These are phyloP conservation scores for Paecilomyces fulvus DNA, from an alignment of 2,329 filamentous ascomycete genomes.

Conservation along the genomic window DNA sequence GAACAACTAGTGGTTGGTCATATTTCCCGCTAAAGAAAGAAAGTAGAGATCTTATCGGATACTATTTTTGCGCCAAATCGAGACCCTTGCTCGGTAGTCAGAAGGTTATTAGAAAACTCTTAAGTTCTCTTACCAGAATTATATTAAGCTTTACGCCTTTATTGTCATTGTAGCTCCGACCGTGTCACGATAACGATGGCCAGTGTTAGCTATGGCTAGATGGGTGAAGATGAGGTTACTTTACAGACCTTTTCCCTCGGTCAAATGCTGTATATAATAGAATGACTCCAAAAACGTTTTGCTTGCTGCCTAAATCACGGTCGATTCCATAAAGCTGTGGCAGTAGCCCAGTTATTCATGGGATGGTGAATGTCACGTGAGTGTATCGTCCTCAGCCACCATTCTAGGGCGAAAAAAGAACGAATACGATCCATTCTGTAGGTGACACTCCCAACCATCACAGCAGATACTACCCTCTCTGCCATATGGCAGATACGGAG, in stretches of 20 bases:
- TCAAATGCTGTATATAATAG: neutral
- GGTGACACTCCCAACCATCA: constrained; percentile 9
- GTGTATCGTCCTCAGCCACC: constrained; percentile 1
- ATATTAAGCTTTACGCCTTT: no score
- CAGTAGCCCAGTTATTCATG: neutral
- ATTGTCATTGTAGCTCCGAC: no score
- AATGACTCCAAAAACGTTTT: neutral
- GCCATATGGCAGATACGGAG: neutral
- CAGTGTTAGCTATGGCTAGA: no score
- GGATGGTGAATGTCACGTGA: neutral
- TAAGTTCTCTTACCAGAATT: no score
- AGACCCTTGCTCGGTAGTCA: no score
- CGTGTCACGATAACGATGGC: no score
- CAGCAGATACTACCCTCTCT: neutral
- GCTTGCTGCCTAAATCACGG: neutral
- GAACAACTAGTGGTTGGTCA: neutral
- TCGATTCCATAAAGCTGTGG: neutral
- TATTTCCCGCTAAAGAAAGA: neutral
- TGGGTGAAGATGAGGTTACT: neutral
- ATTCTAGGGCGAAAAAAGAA: constrained; percentile 15
- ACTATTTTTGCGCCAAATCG: no score
- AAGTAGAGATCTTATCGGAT: neutral
- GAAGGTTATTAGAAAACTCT: no score
- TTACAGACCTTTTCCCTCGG: neutral
- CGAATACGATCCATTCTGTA: constrained; percentile 19